Evolutionary conservation across 495 filamentous ascomycete species (phyloP).

Genomic region (Trichoderma orchidacearum): DNA sequence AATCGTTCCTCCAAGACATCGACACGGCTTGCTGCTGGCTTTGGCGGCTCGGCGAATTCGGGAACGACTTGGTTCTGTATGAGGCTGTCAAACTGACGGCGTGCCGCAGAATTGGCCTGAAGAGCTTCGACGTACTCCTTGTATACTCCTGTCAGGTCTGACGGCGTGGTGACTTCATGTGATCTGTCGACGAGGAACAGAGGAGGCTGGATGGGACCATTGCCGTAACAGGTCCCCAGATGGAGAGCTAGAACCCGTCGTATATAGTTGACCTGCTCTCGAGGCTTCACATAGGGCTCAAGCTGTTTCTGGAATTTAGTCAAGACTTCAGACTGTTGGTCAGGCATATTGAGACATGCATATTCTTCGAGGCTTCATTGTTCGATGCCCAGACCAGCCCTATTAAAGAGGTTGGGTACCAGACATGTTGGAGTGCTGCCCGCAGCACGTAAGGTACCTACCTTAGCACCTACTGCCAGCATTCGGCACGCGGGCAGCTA

Average conservation of each 20-base stretch:
- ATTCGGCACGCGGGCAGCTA: too few relatives aligned
- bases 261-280: conserved; percentile 28
- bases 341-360: not conserved
- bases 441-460: too few relatives aligned
- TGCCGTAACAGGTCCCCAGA: conserved; percentile 18
- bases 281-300: conserved; percentile 22
- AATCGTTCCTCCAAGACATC: conserved; percentile 36
- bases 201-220: conserved; percentile 15
- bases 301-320: conserved; percentile 14
- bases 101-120: conserved; percentile 27
- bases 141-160: conserved; percentile 17
- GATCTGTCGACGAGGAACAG: conserved; percentile 22
- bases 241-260: conserved; percentile 25
- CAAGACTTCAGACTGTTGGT: conserved; percentile 5
- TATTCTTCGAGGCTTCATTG: not conserved
- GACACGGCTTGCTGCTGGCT: not conserved
- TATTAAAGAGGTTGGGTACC: too few relatives aligned
- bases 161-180: conserved; percentile 7
- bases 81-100: conserved; percentile 2
- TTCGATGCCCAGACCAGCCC: not conserved
- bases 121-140: conserved; percentile 44
- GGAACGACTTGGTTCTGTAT: not conserved
- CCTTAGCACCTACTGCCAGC: too few relatives aligned
- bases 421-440: too few relatives aligned
- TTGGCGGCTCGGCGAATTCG: not conserved